A percentile compares a stretch with the other conserved stretches of the same genome.
phyloP scores from a whole-genome alignment of 768 basidiomycete species.

The Nidula microcarpa region DNA sequence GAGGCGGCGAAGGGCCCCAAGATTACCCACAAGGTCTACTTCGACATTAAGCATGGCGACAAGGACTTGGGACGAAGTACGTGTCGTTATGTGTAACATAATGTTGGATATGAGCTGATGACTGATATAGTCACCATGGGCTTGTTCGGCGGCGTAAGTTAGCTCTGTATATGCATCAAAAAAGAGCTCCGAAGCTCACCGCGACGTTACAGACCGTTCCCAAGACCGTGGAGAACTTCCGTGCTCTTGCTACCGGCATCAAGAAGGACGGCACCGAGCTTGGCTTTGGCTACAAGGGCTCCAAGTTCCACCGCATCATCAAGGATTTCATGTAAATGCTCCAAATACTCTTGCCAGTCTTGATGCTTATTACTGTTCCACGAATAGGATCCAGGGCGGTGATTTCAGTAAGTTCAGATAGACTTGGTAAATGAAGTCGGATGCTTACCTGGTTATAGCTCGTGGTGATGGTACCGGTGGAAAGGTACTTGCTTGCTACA shows the following conservation, averaged over 20 bases:
- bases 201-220: constrained; percentile 70
- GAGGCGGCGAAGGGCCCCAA: constrained; percentile 85
- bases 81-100: constrained; percentile 12
- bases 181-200: not conserved
- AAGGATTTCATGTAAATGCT: constrained; percentile 77
- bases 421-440: not conserved
- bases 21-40: constrained; percentile 92
- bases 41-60: constrained; percentile 93
- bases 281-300: constrained; percentile 92
- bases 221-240: constrained; percentile 97
- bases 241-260: constrained; percentile 82
- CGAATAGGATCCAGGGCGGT: constrained; percentile 88
- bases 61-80: constrained; percentile 77
- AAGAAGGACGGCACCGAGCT: constrained; percentile 74
- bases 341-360: not conserved
- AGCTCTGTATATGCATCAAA: no score
- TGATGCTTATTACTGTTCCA: not conserved
- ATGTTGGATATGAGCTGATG: constrained; percentile 7
- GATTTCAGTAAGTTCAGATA: constrained; percentile 80
- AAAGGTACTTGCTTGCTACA: constrained; percentile 46
- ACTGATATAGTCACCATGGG: constrained; percentile 68
- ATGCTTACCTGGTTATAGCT: constrained; percentile 37
- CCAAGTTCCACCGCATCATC: constrained; percentile 95
- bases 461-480: constrained; percentile 88
- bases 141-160: constrained; percentile 80